A percentile compares a stretch with the other conserved stretches of the same genome.
These are phyloP conservation scores for Begonia loranthoides DNA, from an alignment of 306 rosid species.

Conservation along the genomic window DNA sequence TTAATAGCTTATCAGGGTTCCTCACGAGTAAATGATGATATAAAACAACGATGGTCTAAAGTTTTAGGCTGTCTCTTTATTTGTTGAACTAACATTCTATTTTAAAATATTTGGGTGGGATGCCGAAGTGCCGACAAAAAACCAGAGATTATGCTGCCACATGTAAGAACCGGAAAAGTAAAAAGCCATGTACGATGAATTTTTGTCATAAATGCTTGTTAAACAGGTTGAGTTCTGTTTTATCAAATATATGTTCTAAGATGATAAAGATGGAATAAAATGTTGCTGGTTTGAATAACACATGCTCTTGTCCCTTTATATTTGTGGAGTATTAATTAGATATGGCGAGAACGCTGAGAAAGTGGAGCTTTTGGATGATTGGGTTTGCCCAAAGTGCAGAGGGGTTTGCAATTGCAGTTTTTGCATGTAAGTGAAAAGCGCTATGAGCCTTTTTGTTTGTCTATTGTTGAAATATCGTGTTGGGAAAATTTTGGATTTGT, in stretches of 20 bases:
- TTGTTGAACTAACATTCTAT: background rate
- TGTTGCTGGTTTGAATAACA: too few species aligned
- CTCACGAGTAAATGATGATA: background rate
- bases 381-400: slow-evolving; percentile 76
- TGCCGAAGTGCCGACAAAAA: slow-evolving; percentile 59
- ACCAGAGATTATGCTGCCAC: slow-evolving; percentile 40
- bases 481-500: too few species aligned
- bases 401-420: slow-evolving; percentile 64
- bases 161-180: slow-evolving; percentile 28
- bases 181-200: slow-evolving; percentile 32
- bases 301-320: background rate
- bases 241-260: too few species aligned
- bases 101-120: slow-evolving; percentile 6
- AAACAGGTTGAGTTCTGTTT: slow-evolving; percentile 39
- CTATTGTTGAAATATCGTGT: background rate
- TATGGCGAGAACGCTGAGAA: slow-evolving; percentile 58
- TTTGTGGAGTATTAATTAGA: slow-evolving; percentile 20
- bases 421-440: slow-evolving; percentile 41
- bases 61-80: background rate
- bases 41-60: background rate
- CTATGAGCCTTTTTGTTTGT: background rate
- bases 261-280: too few species aligned
- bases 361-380: slow-evolving; percentile 21
- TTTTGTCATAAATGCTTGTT: slow-evolving; percentile 56
- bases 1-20: background rate